Conservation (phyloP, 2,329 filamentous ascomycete species). For the Epichloe baconii region DNA sequence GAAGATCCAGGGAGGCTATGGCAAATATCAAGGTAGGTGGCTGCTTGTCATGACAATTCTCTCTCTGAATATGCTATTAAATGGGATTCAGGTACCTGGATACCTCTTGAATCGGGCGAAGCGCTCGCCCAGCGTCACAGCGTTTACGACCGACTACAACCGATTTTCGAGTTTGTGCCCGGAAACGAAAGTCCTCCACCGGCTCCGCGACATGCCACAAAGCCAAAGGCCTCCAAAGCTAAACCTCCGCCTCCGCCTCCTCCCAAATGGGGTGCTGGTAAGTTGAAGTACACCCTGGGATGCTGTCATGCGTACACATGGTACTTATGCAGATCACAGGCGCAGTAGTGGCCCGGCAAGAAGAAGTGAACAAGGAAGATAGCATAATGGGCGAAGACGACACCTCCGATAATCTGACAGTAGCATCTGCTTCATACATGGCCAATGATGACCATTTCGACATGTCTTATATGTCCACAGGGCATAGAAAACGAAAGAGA, state of each 20-base stretch:
- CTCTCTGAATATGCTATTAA: conserved; percentile 2
- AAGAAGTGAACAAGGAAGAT: conserved; percentile 53
- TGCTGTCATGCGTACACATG: background rate
- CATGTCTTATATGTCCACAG: conserved; percentile 48
- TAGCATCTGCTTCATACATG: conserved; percentile 74
- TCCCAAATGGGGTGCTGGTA: conserved; percentile 38
- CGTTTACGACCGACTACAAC: conserved; percentile 66
- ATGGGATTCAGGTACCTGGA: conserved; percentile 66
- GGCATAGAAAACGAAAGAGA: conserved; percentile 64
- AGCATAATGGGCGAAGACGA: conserved; percentile 59
- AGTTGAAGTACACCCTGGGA: conserved; percentile 1
- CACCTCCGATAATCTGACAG: conserved; percentile 69
- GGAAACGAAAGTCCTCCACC: conserved; percentile 83
- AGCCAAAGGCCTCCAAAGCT: conserved; percentile 60
- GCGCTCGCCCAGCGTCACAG: conserved; percentile 77
- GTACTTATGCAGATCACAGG: conserved; percentile 1
- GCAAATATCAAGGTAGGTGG: conserved; percentile 80
- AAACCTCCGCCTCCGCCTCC: conserved; percentile 30
- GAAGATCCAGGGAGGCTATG: conserved; percentile 98
- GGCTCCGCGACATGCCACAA: conserved; percentile 83
- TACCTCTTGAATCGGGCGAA: conserved; percentile 72
- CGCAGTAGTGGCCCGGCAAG: conserved; percentile 22
- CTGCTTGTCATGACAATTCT: background rate
- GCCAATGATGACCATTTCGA: conserved; percentile 72
- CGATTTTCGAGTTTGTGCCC: conserved; percentile 81